Evolutionary conservation across 352 stramenopile species (phyloP), one percentile per base, ranked within the genome.

Genomic region (Phytopythium aichiense): DNA sequence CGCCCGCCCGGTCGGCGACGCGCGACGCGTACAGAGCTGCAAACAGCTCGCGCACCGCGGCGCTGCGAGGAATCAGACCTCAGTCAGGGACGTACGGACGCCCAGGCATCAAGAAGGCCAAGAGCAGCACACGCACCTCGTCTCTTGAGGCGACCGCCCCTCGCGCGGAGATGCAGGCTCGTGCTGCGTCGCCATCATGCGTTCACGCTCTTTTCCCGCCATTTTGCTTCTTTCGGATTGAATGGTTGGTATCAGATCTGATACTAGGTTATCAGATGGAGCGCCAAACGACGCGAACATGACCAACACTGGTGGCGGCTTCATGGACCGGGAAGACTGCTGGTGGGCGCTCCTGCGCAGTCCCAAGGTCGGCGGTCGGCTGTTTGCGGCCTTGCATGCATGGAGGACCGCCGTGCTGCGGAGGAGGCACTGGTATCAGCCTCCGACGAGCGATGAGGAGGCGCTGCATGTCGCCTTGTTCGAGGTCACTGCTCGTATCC

Each of bases 401-500:
- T 91, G 77, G 81, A 63, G 73, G 49, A 73, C 30, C n/a, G 70
- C 58, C 5, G 57, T 65, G 1, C 67, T 88, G 46, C 61, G 65
- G 23, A 73, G 69, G 46, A 88, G 83, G 50, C 70, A 79, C 18
- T 75, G 81, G 3, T 73, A 74, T 42, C 25, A 59, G 0, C 25
- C 56, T 30, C 57, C 71, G 7, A 65, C 65, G 1, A 22, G 22
- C n/a, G 37, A 58, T 13, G 62, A 61, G 30, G 76, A 84, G 45
- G 65, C 60, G 66, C 77, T 77, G 40, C 60, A 73, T 23, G 48
- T 76, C 28, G 63, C 71, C 31, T 87, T 88, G 63, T 77, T 85
- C n/a, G 69, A 91, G 75, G 81, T 87, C 13, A n/a, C 11, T 37
- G 20, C 20, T 45, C 7, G 8, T 49, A 33, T 22, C 30, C 45